Evolutionary conservation across 441 rosid genomes (phyloP).

Genomic region (Francoa sonchifolia): DNA sequence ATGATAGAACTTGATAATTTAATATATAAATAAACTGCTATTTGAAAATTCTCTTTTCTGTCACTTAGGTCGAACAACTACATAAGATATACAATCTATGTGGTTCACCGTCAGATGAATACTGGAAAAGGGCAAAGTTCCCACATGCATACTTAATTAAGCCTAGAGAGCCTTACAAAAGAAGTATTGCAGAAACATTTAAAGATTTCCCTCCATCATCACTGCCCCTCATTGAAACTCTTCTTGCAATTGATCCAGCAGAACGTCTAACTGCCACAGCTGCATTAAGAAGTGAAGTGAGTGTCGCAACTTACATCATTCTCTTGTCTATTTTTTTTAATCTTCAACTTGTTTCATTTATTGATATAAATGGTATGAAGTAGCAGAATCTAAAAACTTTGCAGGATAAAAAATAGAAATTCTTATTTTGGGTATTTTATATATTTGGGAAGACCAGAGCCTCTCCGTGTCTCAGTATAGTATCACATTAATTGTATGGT

Average conservation of each 20-base stretch:
- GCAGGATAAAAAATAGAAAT: too few relatives aligned
- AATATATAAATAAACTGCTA: not conserved
- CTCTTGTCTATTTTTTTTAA: not conserved
- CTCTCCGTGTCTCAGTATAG: too few relatives aligned
- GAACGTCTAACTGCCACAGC: slow-evolving; percentile 42
- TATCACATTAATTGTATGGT: too few relatives aligned
- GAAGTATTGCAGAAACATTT: slow-evolving; percentile 39
- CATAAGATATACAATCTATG: slow-evolving; percentile 58
- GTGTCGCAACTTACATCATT: slow-evolving; percentile 8
- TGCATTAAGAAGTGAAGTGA: slow-evolving; percentile 47
- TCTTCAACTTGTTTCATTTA: not conserved
- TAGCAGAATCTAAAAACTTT: too few relatives aligned
- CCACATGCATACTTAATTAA: slow-evolving; percentile 52
- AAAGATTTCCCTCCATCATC: slow-evolving; percentile 40
- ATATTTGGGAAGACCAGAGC: too few relatives aligned
- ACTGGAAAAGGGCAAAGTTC: slow-evolving; percentile 54
- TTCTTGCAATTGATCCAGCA: slow-evolving; percentile 46
- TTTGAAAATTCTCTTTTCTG: slow-evolving; percentile 2
- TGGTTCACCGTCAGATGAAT: slow-evolving; percentile 59
- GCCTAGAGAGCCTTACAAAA: slow-evolving; percentile 41
- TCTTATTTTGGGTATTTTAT: too few relatives aligned
- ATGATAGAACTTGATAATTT: not conserved
- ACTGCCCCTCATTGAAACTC: slow-evolving; percentile 43
- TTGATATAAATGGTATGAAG: too few relatives aligned
- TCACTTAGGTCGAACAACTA: slow-evolving; percentile 46